Evolutionary conservation across 495 filamentous ascomycete genomes (phyloP).

Genomic region (Talaromyces ruber): DNA sequence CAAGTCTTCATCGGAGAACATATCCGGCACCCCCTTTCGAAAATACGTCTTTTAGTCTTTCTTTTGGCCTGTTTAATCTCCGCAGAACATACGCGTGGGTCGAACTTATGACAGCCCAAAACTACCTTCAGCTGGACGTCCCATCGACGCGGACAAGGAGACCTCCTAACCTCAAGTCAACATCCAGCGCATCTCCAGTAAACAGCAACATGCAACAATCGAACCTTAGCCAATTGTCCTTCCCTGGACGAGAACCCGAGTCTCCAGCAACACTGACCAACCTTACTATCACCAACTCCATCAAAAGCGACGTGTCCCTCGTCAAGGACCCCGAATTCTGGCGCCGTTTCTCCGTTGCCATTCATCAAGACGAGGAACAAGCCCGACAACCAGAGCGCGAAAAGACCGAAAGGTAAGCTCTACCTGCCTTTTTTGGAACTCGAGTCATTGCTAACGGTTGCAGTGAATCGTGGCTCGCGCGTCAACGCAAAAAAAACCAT

Average conservation of each 20-base stretch:
- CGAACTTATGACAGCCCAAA: neutral
- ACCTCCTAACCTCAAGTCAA: neutral
- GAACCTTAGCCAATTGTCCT: neutral
- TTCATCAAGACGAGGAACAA: conserved; percentile 38
- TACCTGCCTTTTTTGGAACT: neutral
- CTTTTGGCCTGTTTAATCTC: neutral
- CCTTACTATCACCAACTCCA: neutral
- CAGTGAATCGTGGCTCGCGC: conserved; percentile 25
- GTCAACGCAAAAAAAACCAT: conserved; percentile 24
- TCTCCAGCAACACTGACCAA: conserved; percentile 4
- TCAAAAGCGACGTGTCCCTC: conserved; percentile 20
- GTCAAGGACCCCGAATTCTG: conserved; percentile 55
- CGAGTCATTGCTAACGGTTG: conserved; percentile 6
- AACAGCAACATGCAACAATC: neutral
- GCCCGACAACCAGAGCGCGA: conserved; percentile 12
- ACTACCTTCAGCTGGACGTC: neutral
- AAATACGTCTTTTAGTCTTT: neutral
- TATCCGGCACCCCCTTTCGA: neutral
- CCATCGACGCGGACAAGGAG: neutral
- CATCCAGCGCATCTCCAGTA: neutral
- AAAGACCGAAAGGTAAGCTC: conserved; percentile 13
- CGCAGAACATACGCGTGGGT: neutral
- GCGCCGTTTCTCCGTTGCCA: conserved; percentile 52
- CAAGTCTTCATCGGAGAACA: neutral
- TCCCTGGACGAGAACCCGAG: conserved; percentile 1